These are phyloP conservation scores for Phanerochaete carnosa DNA, from an alignment of 768 basidiomycete species.

Conservation along the genomic window DNA sequence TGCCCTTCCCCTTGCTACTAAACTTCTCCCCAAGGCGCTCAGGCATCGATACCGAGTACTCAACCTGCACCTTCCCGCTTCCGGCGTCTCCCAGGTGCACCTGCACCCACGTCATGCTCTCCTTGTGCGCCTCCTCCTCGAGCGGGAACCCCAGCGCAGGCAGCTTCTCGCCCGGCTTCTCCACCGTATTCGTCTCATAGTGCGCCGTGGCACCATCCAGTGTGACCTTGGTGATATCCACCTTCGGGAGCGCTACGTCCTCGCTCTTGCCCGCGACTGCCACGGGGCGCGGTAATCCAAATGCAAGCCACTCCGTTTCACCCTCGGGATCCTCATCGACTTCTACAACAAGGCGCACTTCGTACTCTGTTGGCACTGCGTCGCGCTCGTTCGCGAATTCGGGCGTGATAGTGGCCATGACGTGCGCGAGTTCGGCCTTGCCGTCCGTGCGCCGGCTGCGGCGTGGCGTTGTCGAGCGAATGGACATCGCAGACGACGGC, in stretches of 20 bases:
- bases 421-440: slow-evolving; percentile 59
- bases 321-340: slow-evolving; percentile 31
- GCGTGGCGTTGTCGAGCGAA: slow-evolving; percentile 21
- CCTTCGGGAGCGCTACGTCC: slow-evolving; percentile 33
- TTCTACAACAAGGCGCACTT: slow-evolving; percentile 37
- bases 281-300: slow-evolving; percentile 54
- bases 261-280: slow-evolving; percentile 1
- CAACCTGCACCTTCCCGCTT: slow-evolving; percentile 53
- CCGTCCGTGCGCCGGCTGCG: slow-evolving; percentile 46
- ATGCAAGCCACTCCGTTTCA: slow-evolving; percentile 70
- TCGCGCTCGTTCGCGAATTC: slow-evolving; percentile 27
- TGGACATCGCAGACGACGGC: slow-evolving; percentile 17
- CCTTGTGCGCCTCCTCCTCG: slow-evolving; percentile 47
- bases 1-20: slow-evolving; percentile 27
- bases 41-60: slow-evolving; percentile 55
- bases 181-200: slow-evolving; percentile 48
- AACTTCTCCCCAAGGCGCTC: slow-evolving; percentile 2
- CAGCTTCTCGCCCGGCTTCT: slow-evolving; percentile 32
- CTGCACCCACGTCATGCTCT: slow-evolving; percentile 66
- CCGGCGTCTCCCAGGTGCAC: slow-evolving; percentile 50
- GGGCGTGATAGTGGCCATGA: slow-evolving; percentile 51
- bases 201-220: slow-evolving; percentile 64
- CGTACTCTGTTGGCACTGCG: slow-evolving; percentile 45
- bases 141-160: slow-evolving; percentile 38
- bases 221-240: slow-evolving; percentile 57